phyloP scores from a whole-genome alignment of 73 alveolate species.

The Halteria grandinella region DNA sequence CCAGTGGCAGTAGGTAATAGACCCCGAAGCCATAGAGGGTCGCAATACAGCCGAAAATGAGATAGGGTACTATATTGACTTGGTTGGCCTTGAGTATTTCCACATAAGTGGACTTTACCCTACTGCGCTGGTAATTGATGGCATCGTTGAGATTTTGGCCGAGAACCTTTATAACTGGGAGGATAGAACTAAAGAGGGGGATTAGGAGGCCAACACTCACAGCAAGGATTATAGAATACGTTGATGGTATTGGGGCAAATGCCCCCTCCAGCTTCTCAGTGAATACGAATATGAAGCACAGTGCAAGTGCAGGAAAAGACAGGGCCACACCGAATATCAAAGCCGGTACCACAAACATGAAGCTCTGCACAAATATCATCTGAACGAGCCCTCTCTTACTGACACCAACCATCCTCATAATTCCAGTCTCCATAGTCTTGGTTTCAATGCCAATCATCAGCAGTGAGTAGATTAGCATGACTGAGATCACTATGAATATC shows the following conservation, averaged over 20 bases:
- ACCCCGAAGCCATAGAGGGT: slow-evolving; percentile 88
- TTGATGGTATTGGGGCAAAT: slow-evolving; percentile 71
- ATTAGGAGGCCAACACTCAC: slow-evolving; percentile 69
- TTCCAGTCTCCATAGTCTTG: slow-evolving; percentile 75
- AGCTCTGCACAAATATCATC: slow-evolving; percentile 60
- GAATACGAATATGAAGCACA: slow-evolving; percentile 37
- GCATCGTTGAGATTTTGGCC: slow-evolving; percentile 74
- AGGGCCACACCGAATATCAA: slow-evolving; percentile 69
- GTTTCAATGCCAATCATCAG: slow-evolving; percentile 78
- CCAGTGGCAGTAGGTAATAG: slow-evolving; percentile 91
- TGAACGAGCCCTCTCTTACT: slow-evolving; percentile 67
- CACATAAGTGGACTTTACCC: slow-evolving; percentile 65
- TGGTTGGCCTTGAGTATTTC: slow-evolving; percentile 9
- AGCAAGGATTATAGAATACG: slow-evolving; percentile 53
- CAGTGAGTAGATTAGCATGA: slow-evolving; percentile 74
- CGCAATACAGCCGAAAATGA: slow-evolving; percentile 86
- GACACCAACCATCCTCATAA: slow-evolving; percentile 79
- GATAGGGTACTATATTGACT: neutral
- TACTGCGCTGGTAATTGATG: slow-evolving; percentile 69
- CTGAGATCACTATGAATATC: slow-evolving; percentile 71
- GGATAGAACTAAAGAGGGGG: slow-evolving; percentile 72
- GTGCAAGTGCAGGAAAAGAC: slow-evolving; percentile 58
- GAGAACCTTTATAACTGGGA: slow-evolving; percentile 72
- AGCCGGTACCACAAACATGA: slow-evolving; percentile 83
- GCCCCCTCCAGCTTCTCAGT: slow-evolving; percentile 60